These are phyloP conservation scores for Claviceps cyperi DNA, from an alignment of 2,329 filamentous ascomycete species.

Conservation along the genomic window DNA sequence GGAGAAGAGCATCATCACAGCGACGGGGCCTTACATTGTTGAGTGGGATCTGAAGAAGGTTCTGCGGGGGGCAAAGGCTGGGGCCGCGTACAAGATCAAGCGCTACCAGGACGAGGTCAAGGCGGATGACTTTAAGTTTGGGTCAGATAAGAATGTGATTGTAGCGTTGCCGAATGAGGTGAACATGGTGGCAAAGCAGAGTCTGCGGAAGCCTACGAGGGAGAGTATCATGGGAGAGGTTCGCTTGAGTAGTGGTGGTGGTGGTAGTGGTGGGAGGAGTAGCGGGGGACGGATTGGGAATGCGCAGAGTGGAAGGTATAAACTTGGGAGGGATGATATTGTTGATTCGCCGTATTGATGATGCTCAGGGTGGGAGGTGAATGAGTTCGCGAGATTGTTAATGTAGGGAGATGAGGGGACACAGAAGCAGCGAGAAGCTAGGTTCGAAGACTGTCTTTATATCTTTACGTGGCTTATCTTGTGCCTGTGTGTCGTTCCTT, in stretches of 20 bases:
- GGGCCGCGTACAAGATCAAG: slow-evolving; percentile 92
- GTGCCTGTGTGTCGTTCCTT: no score
- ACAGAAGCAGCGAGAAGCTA: no score
- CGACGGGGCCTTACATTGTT: slow-evolving; percentile 90
- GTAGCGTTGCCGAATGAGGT: slow-evolving; percentile 94
- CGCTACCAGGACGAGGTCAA: slow-evolving; percentile 90
- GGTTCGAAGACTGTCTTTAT: no score
- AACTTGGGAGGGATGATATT: slow-evolving; percentile 67
- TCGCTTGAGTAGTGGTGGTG: slow-evolving; percentile 25
- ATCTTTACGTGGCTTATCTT: no score
- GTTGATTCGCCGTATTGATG: slow-evolving; percentile 55
- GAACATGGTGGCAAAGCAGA: slow-evolving; percentile 85
- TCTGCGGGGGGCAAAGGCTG: slow-evolving; percentile 62
- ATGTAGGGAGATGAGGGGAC: background rate
- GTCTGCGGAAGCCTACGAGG: slow-evolving; percentile 73
- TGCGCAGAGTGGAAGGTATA: slow-evolving; percentile 46
- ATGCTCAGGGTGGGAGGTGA: no score
- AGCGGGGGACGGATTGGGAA: slow-evolving; percentile 38
- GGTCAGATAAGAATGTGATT: slow-evolving; percentile 94
- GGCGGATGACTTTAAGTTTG: slow-evolving; percentile 96
- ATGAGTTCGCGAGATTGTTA: background rate
- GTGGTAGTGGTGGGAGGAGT: slow-evolving; percentile 19
- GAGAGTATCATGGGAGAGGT: slow-evolving; percentile 72
- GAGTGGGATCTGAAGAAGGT: slow-evolving; percentile 95
- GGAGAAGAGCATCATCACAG: slow-evolving; percentile 92